Evolutionary conservation across 352 stramenopile genomes (phyloP).

Genomic region (Aphanomyces astaci): DNA sequence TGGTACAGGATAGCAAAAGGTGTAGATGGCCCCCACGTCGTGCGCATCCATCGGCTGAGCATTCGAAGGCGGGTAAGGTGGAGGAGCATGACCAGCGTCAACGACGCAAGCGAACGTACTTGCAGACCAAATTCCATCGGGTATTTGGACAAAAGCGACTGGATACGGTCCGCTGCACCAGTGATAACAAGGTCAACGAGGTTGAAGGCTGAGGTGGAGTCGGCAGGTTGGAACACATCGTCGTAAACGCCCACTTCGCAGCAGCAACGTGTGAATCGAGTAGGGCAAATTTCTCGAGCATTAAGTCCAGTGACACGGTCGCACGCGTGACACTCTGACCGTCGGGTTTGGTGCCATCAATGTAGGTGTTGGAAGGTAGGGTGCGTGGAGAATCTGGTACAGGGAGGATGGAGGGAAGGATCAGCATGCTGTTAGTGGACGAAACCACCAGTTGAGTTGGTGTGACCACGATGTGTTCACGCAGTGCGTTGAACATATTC

Average conservation of each 20-base stretch:
- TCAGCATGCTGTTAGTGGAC: background rate
- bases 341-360: background rate
- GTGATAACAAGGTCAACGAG: background rate
- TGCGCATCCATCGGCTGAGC: background rate
- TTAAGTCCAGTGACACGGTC: background rate
- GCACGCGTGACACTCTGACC: background rate
- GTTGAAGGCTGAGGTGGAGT: no score
- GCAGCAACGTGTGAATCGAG: no score
- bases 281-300: background rate
- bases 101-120: background rate
- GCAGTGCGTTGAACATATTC: background rate
- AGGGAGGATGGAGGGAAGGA: background rate
- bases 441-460: background rate
- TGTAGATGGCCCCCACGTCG: background rate
- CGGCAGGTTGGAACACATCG: no score
- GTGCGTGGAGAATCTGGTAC: background rate
- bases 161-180: background rate
- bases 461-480: background rate
- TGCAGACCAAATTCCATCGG: background rate
- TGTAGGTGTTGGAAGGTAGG: background rate
- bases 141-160: background rate
- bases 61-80: background rate
- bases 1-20: background rate
- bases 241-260: no score
- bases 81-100: background rate